Evolutionary conservation across 108 stramenopile species (phyloP).

Genomic region (Ochromonas danica): DNA sequence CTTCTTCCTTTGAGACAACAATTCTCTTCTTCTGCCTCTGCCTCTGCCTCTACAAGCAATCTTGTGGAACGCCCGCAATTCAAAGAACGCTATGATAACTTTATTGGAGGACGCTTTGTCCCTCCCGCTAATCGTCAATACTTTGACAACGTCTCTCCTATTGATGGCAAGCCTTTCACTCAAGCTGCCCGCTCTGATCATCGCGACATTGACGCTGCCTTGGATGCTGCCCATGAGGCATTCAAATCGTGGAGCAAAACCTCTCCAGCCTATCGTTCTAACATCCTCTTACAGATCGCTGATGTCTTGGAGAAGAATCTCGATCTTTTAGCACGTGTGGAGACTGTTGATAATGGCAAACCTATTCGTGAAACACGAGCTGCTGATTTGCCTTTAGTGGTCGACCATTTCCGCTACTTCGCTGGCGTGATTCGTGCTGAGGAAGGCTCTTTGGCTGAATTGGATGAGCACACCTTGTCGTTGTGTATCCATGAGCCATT

Average conservation of each 20-base stretch:
- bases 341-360: slow-evolving; percentile 65
- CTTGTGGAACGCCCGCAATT: slow-evolving; percentile 14
- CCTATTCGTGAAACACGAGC: slow-evolving; percentile 51
- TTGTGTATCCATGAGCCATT: slow-evolving; percentile 39
- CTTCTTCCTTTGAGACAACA: no score
- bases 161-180: slow-evolving; percentile 45
- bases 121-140: slow-evolving; percentile 39
- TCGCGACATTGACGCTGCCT: slow-evolving; percentile 7
- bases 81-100: slow-evolving; percentile 43
- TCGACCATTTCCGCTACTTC: slow-evolving; percentile 48
- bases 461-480: slow-evolving; percentile 7
- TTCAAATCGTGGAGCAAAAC: not conserved
- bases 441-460: slow-evolving; percentile 1
- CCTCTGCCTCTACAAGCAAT: no score
- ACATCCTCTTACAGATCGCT: slow-evolving; percentile 19
- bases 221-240: slow-evolving; percentile 1
- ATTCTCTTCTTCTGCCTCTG: no score
- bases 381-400: slow-evolving; percentile 55
- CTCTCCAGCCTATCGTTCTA: not conserved
- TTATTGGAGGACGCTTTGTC: slow-evolving; percentile 45
- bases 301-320: slow-evolving; percentile 44
- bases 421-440: slow-evolving; percentile 29
- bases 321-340: slow-evolving; percentile 45
- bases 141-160: slow-evolving; percentile 46
- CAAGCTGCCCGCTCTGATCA: slow-evolving; percentile 35